Conservation (phyloP, 192 early-diverging fungal species). For the Chytriomyces hyalinus region DNA sequence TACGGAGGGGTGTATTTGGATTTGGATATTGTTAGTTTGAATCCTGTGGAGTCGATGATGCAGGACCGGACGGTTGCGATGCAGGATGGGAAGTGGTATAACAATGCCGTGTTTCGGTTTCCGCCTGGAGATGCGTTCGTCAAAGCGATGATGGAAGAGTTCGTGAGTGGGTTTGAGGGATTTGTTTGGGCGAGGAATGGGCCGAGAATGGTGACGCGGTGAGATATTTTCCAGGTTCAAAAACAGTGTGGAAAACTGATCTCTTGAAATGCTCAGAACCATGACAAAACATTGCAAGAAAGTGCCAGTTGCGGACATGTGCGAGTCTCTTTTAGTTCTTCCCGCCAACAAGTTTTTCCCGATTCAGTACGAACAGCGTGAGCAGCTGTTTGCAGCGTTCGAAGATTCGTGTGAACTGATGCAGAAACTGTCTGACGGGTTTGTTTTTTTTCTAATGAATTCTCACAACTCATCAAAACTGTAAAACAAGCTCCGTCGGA, state of each 20-base stretch:
- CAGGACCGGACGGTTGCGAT: slow-evolving; percentile 22
- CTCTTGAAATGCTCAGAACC: neutral
- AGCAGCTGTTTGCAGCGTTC: neutral
- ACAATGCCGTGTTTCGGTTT: slow-evolving; percentile 45
- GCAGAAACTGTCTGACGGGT: slow-evolving; percentile 1
- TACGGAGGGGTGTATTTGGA: slow-evolving; percentile 43
- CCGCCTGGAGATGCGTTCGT: slow-evolving; percentile 38
- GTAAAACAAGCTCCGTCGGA: neutral
- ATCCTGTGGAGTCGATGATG: slow-evolving; percentile 24
- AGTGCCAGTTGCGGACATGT: neutral
- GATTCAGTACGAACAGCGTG: neutral
- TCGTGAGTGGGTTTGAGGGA: slow-evolving; percentile 41
- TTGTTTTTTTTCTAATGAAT: too few relatives aligned
- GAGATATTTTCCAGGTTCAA: neutral
- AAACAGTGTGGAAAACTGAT: too few relatives aligned
- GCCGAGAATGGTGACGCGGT: slow-evolving; percentile 1
- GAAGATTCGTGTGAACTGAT: slow-evolving; percentile 12
- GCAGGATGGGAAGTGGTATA: slow-evolving; percentile 33
- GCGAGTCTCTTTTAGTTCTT: neutral
- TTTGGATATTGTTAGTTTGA: slow-evolving; percentile 46
- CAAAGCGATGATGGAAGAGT: slow-evolving; percentile 46
- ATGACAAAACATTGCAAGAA: too few relatives aligned
- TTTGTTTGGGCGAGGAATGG: slow-evolving; percentile 29
- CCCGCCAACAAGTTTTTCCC: slow-evolving; percentile 22
- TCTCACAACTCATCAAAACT: neutral